These are phyloP conservation scores for Eutypella sp. DNA, from an alignment of 2,329 filamentous ascomycete species.

Conservation along the genomic window DNA sequence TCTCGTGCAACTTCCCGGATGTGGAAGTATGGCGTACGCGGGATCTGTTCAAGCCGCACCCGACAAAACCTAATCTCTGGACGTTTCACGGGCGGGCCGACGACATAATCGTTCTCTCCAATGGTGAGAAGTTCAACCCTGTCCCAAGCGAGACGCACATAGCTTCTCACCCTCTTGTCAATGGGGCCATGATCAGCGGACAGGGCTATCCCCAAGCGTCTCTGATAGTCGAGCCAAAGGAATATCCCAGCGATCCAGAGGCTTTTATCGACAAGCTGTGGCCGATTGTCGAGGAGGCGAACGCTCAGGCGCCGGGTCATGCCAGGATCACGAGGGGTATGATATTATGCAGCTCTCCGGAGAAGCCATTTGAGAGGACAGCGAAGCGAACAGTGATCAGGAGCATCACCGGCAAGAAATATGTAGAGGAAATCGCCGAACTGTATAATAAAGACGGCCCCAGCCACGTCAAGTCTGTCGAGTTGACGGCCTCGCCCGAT, in stretches of 20 bases:
- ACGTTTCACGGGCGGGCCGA: conserved; percentile 6
- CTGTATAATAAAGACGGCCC: conserved; percentile 1
- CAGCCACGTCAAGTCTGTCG: neutral
- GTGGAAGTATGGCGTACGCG: conserved; percentile 14
- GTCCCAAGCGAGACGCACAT: conserved; percentile 4
- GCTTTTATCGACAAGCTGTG: conserved; percentile 3
- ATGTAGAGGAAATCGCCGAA: conserved; percentile 2
- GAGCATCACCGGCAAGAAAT: conserved; percentile 1
- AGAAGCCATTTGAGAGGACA: conserved; percentile 5
- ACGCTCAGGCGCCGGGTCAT: conserved; percentile 3
- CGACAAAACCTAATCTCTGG: conserved; percentile 5
- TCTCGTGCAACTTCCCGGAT: conserved; percentile 13
- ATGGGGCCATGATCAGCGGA: conserved; percentile 6
- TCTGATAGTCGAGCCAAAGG: conserved; percentile 5
- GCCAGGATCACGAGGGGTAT: conserved; percentile 3
- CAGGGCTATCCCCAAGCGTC: conserved; percentile 7
- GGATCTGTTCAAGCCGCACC: conserved; percentile 42
- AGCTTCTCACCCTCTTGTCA: conserved; percentile 2
- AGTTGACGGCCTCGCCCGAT: neutral
- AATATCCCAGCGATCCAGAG: neutral
- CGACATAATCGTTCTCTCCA: conserved; percentile 8
- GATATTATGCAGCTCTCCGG: neutral
- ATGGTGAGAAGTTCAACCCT: conserved; percentile 9
- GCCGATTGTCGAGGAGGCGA: conserved; percentile 7
- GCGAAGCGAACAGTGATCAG: conserved; percentile 8